Conservation (phyloP, 768 basidiomycete species). For the Macrolepiota dolichaula region DNA sequence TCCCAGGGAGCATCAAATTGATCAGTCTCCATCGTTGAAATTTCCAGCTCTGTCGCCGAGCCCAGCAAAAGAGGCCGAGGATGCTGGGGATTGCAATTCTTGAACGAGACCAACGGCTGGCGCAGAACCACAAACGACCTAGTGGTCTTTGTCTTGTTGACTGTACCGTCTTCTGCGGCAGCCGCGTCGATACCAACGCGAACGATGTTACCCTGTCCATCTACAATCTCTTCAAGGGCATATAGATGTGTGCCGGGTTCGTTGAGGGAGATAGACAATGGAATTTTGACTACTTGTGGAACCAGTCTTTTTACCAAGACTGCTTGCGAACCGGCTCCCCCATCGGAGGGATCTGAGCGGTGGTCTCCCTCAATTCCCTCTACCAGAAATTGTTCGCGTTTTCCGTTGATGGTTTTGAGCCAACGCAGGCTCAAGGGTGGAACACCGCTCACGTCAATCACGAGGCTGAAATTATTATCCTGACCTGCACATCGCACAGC, state of each 20-base stretch:
- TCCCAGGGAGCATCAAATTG: slow-evolving; percentile 68
- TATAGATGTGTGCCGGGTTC: slow-evolving; percentile 68
- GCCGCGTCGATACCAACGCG: slow-evolving; percentile 34
- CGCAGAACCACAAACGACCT: slow-evolving; percentile 69
- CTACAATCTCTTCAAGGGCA: slow-evolving; percentile 77
- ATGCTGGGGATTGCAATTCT: slow-evolving; percentile 64
- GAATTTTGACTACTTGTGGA: slow-evolving; percentile 63
- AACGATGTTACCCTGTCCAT: slow-evolving; percentile 78
- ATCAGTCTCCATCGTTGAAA: slow-evolving; percentile 55
- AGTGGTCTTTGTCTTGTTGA: slow-evolving; percentile 41
- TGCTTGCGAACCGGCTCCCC: slow-evolving; percentile 9
- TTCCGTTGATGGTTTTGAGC: slow-evolving; percentile 65
- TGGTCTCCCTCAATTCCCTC: slow-evolving; percentile 77
- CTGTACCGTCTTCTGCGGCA: slow-evolving; percentile 18
- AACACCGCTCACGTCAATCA: slow-evolving; percentile 67
- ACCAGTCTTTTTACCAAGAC: slow-evolving; percentile 15
- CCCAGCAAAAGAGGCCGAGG: slow-evolving; percentile 73
- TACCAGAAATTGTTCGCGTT: slow-evolving; percentile 69
- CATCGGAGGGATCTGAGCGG: slow-evolving; percentile 23
- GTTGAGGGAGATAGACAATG: slow-evolving; percentile 62
- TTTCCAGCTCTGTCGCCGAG: slow-evolving; percentile 51
- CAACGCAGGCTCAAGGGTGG: slow-evolving; percentile 77
- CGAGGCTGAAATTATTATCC: slow-evolving; percentile 50
- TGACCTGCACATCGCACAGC: slow-evolving; percentile 69
- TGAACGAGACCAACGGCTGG: slow-evolving; percentile 71